These are phyloP conservation scores for Phytophthora pistaciae DNA, from an alignment of 352 stramenopile genomes.

Conservation along the genomic window DNA sequence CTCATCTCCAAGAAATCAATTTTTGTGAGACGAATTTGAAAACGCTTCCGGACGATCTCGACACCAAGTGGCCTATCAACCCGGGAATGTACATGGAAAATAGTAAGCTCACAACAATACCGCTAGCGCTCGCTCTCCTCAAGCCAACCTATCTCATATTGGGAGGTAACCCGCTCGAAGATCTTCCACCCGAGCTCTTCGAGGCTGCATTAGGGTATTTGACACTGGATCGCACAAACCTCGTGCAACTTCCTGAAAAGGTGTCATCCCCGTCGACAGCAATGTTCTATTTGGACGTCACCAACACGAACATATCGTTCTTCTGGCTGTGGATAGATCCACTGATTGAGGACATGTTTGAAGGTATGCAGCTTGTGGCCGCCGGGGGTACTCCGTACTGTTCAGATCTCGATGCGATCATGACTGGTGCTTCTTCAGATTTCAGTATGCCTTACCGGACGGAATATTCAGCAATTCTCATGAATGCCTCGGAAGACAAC, in stretches of 20 bases:
- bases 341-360: background rate
- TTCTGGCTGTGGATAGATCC: slow-evolving; percentile 7
- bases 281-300: background rate
- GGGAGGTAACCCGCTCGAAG: no score
- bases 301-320: background rate
- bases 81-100: slow-evolving; percentile 14
- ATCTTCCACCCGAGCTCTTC: background rate
- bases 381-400: background rate
- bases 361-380: background rate
- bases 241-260: background rate
- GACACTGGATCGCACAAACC: background rate
- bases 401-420: background rate
- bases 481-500: slow-evolving; percentile 2
- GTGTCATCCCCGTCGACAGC: background rate
- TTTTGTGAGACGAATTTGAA: slow-evolving; percentile 24
- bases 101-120: slow-evolving; percentile 10
- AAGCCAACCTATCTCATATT: no score
- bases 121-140: background rate
- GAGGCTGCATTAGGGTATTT: background rate
- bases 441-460: background rate
- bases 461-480: background rate
- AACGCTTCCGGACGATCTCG: slow-evolving; percentile 39
- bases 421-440: background rate
- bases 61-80: slow-evolving; percentile 32
- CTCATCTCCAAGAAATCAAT: slow-evolving; percentile 27